Conservation (phyloP, 2,329 filamentous ascomycete species). For the Monilinia vaccinii-corymbosi region DNA sequence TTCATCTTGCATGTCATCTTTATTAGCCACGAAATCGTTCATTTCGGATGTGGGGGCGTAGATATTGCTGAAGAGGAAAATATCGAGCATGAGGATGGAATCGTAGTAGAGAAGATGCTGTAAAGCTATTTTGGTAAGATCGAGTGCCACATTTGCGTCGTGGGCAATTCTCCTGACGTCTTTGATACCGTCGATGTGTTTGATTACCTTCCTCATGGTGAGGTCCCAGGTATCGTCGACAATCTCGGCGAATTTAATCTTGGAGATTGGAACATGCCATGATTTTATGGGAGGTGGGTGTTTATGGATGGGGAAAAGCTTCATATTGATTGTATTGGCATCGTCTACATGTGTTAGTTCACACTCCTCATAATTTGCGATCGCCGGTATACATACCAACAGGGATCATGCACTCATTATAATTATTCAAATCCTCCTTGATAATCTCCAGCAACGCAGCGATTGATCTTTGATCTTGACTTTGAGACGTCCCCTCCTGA, state of each 20-base stretch:
- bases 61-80: conserved; percentile 88
- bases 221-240: conserved; percentile 65
- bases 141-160: conserved; percentile 76
- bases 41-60: conserved; percentile 78
- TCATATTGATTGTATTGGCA: conserved; percentile 91
- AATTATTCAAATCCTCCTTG: conserved; percentile 87
- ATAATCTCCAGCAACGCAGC: conserved; percentile 76
- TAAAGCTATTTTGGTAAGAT: conserved; percentile 76
- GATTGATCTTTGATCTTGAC: conserved; percentile 56
- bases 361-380: background rate
- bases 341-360: conserved; percentile 51
- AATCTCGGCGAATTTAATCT: conserved; percentile 55
- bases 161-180: conserved; percentile 81
- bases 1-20: conserved; percentile 69
- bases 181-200: conserved; percentile 83
- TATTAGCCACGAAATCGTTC: conserved; percentile 67
- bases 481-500: conserved; percentile 29
- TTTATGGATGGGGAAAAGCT: conserved; percentile 77
- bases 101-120: conserved; percentile 90
- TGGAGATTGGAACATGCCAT: conserved; percentile 82
- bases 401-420: conserved; percentile 97
- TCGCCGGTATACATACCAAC: conserved; percentile 57
- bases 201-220: conserved; percentile 69
- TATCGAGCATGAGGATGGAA: conserved; percentile 80
- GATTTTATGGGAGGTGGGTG: conserved; percentile 69